A percentile compares a stretch with the other conserved stretches of the same genome.
phyloP scores from a whole-genome alignment of 306 rosid genomes.

The Luffa aegyptiaca region DNA sequence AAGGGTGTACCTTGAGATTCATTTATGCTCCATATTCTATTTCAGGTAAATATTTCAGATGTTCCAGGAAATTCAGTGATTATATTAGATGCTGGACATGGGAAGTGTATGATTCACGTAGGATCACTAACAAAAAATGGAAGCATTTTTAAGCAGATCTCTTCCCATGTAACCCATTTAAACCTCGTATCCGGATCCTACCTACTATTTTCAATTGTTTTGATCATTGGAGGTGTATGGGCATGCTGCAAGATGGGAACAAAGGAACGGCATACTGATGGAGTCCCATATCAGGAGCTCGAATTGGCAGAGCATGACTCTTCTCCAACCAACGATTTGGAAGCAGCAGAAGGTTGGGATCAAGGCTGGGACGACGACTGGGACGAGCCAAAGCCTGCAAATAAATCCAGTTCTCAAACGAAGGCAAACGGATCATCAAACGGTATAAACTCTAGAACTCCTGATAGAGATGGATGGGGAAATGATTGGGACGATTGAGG shows the following conservation, averaged over 20 bases:
- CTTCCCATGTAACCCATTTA: background rate
- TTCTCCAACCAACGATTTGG: conserved; percentile 10
- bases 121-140: background rate
- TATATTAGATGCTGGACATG: conserved; percentile 16
- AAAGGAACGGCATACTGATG: conserved; percentile 12
- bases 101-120: conserved; percentile 9
- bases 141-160: conserved; percentile 8
- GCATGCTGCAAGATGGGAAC: conserved; percentile 11
- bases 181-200: conserved; percentile 12
- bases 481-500: conserved; percentile 15
- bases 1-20: background rate
- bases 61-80: conserved; percentile 9
- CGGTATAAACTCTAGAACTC: conserved; percentile 12
- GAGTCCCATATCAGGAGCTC: conserved; percentile 21
- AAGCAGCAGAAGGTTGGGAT: conserved; percentile 27
- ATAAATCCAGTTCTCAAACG: background rate
- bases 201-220: background rate
- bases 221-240: conserved; percentile 20
- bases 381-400: conserved; percentile 8
- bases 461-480: conserved; percentile 19
- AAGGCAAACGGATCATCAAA: conserved; percentile 12
- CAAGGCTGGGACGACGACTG: conserved; percentile 25
- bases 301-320: conserved; percentile 22
- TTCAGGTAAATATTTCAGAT: conserved; percentile 18
- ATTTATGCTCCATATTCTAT: background rate